These are phyloP conservation scores for Rutstroemia sp. DNA, from an alignment of 2,329 filamentous ascomycete genomes.

Conservation along the genomic window DNA sequence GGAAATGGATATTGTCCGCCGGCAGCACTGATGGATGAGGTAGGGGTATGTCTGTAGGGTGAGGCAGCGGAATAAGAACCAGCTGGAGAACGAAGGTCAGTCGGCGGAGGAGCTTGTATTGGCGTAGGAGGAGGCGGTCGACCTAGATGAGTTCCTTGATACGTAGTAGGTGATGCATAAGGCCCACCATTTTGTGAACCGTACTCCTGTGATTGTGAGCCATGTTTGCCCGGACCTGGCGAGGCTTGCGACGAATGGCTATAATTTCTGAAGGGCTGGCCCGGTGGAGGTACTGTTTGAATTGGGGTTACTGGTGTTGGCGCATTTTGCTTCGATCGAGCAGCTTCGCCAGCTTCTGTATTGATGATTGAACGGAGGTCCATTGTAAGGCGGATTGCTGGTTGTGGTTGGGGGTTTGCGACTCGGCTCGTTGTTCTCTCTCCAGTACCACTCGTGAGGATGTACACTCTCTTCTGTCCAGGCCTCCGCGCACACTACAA, in stretches of 20 bases:
- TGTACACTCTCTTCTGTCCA: constrained; percentile 13
- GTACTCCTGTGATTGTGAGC: constrained; percentile 27
- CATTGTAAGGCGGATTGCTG: constrained; percentile 33
- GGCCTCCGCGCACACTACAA: constrained; percentile 17
- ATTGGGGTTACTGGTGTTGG: constrained; percentile 28
- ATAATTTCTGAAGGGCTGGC: constrained; percentile 27
- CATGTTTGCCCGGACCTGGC: constrained; percentile 25
- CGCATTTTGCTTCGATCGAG: constrained; percentile 22
- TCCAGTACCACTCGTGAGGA: constrained; percentile 15
- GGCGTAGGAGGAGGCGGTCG: constrained; percentile 33
- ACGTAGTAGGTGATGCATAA: constrained; percentile 28
- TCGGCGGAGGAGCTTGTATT: constrained; percentile 33
- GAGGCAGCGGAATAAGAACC: constrained; percentile 30
- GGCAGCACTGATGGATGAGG: constrained; percentile 19
- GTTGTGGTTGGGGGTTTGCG: constrained; percentile 3
- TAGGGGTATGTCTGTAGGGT: constrained; percentile 28
- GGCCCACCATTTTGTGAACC: constrained; percentile 20
- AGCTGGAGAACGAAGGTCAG: constrained; percentile 36
- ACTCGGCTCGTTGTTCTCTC: background rate
- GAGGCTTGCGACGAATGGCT: constrained; percentile 24
- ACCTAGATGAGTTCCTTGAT: constrained; percentile 25
- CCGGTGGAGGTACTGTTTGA: constrained; percentile 20
- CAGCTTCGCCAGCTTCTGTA: constrained; percentile 28
- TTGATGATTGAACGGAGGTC: constrained; percentile 47
- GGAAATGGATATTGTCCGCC: constrained; percentile 28